These are phyloP conservation scores for Epicoccum nigrum DNA, from an alignment of 2,329 filamentous ascomycete genomes.

Conservation along the genomic window DNA sequence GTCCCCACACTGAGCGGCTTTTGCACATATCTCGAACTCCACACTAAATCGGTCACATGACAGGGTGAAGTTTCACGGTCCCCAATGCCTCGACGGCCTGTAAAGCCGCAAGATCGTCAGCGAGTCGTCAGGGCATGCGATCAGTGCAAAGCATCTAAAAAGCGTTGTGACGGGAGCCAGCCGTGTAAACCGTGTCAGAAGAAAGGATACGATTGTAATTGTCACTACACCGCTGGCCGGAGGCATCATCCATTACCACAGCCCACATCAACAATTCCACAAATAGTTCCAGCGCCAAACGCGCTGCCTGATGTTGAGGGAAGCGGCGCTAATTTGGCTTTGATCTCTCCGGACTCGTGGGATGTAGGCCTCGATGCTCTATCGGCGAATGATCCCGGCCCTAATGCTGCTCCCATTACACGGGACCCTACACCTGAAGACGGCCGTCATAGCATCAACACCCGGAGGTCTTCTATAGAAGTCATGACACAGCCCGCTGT, in stretches of 20 bases:
- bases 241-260: constrained; percentile 18
- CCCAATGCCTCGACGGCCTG: constrained; percentile 29
- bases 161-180: constrained; percentile 24
- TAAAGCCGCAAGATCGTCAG: constrained; percentile 28
- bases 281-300: background rate
- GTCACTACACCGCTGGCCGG: constrained; percentile 20
- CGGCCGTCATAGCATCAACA: constrained; percentile 15
- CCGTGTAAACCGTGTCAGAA: constrained; percentile 28
- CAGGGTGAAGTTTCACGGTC: background rate
- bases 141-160: constrained; percentile 28
- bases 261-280: constrained; percentile 1
- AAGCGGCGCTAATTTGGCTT: background rate
- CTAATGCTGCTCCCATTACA: background rate
- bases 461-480: constrained; percentile 21
- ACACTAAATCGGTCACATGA: constrained; percentile 13
- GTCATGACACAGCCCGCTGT: constrained; percentile 30
- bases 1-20: constrained; percentile 8
- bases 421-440: constrained; percentile 10
- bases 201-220: constrained; percentile 20
- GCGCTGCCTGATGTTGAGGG: background rate
- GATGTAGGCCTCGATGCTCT: constrained; percentile 4
- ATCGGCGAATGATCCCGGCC: constrained; percentile 1
- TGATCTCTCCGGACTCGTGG: constrained; percentile 15
- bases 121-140: constrained; percentile 30
- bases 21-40: constrained; percentile 2